Conservation (phyloP, 257 asterid species). For the Orobanche coerulescens region DNA sequence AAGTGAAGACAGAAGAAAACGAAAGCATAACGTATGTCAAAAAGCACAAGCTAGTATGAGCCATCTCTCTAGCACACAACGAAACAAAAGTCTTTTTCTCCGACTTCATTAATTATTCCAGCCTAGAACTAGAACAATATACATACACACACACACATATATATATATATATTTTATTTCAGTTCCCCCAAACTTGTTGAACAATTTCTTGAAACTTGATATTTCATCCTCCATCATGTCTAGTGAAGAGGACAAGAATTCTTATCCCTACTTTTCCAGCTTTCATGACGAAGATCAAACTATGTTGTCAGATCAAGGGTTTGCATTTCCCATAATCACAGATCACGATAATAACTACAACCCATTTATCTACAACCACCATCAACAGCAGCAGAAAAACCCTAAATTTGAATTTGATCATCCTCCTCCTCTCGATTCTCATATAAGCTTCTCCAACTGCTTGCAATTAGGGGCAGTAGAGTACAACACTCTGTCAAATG, state of each 20-base stretch:
- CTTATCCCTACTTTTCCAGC: conserved; percentile 20
- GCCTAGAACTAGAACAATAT: too few relatives aligned
- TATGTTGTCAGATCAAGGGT: conserved; percentile 23
- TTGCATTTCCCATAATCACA: conserved; percentile 39
- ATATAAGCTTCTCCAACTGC: conserved; percentile 39
- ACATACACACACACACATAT: too few relatives aligned
- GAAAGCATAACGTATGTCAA: too few relatives aligned
- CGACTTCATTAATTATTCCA: too few relatives aligned
- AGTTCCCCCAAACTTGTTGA: too few relatives aligned
- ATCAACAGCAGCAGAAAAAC: conserved; percentile 23
- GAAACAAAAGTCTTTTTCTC: too few relatives aligned
- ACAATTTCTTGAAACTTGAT: not conserved
- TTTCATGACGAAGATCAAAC: conserved; percentile 27
- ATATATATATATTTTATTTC: too few relatives aligned
- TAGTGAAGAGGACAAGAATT: conserved; percentile 27
- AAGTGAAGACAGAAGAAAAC: too few relatives aligned
- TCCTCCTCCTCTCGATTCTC: not conserved
- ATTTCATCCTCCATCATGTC: conserved; percentile 34
- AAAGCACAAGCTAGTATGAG: too few relatives aligned
- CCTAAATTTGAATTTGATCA: conserved; percentile 23
- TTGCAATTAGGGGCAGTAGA: conserved; percentile 40
- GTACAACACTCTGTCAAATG: conserved; percentile 41
- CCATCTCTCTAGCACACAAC: too few relatives aligned
- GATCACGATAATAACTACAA: conserved; percentile 10
- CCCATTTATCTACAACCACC: conserved; percentile 30